Conservation (phyloP, 148 eudicot species). For the Chenopodium album region DNA sequence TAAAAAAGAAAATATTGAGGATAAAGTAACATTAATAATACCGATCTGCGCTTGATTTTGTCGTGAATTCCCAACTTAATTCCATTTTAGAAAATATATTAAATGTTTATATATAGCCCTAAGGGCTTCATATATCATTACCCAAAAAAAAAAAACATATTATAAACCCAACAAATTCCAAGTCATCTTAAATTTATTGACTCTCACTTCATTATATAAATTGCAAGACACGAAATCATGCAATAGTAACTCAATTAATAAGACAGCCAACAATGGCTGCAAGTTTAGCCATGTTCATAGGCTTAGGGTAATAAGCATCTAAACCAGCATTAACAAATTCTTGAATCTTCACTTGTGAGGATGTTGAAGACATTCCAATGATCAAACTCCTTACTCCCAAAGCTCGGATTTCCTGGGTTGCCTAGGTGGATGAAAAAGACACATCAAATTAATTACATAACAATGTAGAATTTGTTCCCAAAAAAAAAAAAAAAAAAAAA, state of each 20-base stretch:
- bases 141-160: too few relatives aligned
- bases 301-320: conserved; percentile 21
- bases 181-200: too few relatives aligned
- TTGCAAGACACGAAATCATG: not conserved
- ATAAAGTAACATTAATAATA: too few relatives aligned
- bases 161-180: too few relatives aligned
- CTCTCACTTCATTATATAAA: too few relatives aligned
- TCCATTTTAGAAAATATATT: too few relatives aligned
- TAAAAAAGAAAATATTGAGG: too few relatives aligned
- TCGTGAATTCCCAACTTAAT: too few relatives aligned
- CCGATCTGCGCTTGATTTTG: too few relatives aligned
- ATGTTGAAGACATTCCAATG: conserved; percentile 22
- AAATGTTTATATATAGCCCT: too few relatives aligned
- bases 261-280: conserved; percentile 24
- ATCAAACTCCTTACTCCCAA: conserved; percentile 23
- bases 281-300: conserved; percentile 30
- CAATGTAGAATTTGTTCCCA: not conserved
- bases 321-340: conserved; percentile 25
- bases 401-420: conserved; percentile 25
- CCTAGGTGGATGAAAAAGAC: not conserved
- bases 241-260: not conserved
- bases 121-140: too few relatives aligned
- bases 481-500: too few relatives aligned
- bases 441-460: not conserved
- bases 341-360: not conserved